Conservation (phyloP, 2,329 filamentous ascomycete species). For the Fusarium sp. region DNA sequence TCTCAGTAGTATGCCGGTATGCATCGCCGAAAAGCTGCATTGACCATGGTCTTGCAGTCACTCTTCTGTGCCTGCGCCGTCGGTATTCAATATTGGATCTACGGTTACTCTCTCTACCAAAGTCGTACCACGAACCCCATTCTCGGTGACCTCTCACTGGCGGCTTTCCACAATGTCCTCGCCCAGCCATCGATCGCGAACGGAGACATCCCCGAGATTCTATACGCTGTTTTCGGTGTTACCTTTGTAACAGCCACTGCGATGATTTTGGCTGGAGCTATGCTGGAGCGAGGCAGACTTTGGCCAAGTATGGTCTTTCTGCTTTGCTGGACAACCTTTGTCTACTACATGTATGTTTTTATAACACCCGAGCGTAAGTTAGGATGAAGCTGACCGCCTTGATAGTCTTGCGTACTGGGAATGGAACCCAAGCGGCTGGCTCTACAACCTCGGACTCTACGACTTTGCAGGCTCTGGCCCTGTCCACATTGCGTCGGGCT, state of each 20-base stretch:
- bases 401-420: constrained; percentile 70
- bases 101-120: constrained; percentile 59
- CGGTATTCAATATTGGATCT: constrained; percentile 62
- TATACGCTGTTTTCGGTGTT: constrained; percentile 54
- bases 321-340: constrained; percentile 73
- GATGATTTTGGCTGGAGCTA: constrained; percentile 56
- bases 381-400: not conserved
- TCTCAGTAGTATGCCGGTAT: constrained; percentile 51
- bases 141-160: constrained; percentile 52
- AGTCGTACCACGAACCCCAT: constrained; percentile 53
- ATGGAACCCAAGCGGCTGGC: constrained; percentile 75
- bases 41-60: constrained; percentile 62
- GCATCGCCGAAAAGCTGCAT: constrained; percentile 52
- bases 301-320: constrained; percentile 69
- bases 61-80: constrained; percentile 59
- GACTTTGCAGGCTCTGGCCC: constrained; percentile 73
- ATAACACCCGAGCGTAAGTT: accelerated
- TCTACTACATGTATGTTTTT: constrained; percentile 61
- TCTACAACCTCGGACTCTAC: constrained; percentile 69
- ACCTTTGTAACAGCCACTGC: constrained; percentile 55
- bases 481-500: constrained; percentile 73
- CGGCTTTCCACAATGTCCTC: constrained; percentile 52
- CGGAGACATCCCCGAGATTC: constrained; percentile 52
- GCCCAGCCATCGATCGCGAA: constrained; percentile 54
- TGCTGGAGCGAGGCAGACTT: constrained; percentile 53